Conservation (phyloP, 257 asterid genomes). For the Jacaranda mimosifolia region DNA sequence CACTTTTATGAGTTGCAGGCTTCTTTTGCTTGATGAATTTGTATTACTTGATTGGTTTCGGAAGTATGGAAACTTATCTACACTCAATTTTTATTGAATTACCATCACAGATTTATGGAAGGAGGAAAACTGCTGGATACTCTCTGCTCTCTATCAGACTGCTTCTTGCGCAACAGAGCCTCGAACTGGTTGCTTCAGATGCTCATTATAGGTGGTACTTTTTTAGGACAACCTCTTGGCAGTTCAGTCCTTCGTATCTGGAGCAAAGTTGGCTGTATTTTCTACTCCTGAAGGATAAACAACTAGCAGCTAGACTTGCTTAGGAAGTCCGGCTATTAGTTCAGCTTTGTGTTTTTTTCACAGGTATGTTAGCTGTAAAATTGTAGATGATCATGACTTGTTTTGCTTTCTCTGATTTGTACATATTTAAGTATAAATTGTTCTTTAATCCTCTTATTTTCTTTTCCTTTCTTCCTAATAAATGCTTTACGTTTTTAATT, state of each 20-base stretch:
- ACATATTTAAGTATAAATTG: slow-evolving; percentile 7
- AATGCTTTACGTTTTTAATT: background rate
- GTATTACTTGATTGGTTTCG: slow-evolving; percentile 25
- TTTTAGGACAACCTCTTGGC: slow-evolving; percentile 58
- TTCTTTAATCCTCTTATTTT: background rate
- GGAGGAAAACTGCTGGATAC: slow-evolving; percentile 95
- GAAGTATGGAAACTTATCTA: slow-evolving; percentile 10
- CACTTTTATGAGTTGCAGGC: slow-evolving; percentile 21
- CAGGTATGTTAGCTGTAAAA: slow-evolving; percentile 12
- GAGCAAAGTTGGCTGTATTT: slow-evolving; percentile 98
- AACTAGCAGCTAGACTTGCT: slow-evolving; percentile 84
- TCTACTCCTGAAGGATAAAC: slow-evolving; percentile 87
- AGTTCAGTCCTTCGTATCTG: slow-evolving; percentile 62
- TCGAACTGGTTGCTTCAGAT: slow-evolving; percentile 87
- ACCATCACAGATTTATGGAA: slow-evolving; percentile 72
- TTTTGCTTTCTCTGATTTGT: slow-evolving; percentile 29
- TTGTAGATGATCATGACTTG: slow-evolving; percentile 17
- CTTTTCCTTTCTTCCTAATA: background rate
- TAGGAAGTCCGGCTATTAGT: slow-evolving; percentile 69
- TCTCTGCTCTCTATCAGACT: slow-evolving; percentile 95
- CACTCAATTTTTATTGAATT: slow-evolving; percentile 31
- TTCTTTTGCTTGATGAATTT: slow-evolving; percentile 23
- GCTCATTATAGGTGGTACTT: slow-evolving; percentile 62
- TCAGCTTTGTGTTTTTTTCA: slow-evolving; percentile 38
- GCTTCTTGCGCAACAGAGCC: slow-evolving; percentile 91